Conservation (phyloP, 2,329 filamentous ascomycete species). For the Colletotrichum truncatum region DNA sequence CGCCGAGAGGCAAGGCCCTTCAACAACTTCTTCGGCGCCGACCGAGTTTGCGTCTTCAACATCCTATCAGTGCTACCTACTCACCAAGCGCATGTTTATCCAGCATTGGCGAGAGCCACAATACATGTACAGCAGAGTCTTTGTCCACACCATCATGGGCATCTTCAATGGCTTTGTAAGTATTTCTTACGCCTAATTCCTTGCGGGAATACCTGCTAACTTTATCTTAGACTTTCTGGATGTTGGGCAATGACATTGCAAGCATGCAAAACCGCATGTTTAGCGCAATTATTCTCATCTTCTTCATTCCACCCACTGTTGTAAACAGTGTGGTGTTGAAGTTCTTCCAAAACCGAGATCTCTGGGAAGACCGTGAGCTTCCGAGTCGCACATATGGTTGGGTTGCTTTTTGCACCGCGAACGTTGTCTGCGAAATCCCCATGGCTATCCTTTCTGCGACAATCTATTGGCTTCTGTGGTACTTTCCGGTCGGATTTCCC, state of each 20-base stretch:
- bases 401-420: conserved; percentile 79
- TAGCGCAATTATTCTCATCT: conserved; percentile 69
- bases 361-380: conserved; percentile 79
- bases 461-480: conserved; percentile 81
- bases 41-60: conserved; percentile 75
- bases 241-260: conserved; percentile 69
- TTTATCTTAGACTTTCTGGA: conserved; percentile 67
- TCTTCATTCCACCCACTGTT: conserved; percentile 74
- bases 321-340: conserved; percentile 81
- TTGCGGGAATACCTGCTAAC: background rate
- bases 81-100: conserved; percentile 76
- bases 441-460: conserved; percentile 70
- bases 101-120: conserved; percentile 81
- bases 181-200: background rate
- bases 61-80: conserved; percentile 67
- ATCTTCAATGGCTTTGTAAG: conserved; percentile 74
- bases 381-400: conserved; percentile 81
- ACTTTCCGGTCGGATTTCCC: conserved; percentile 78
- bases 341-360: conserved; percentile 76
- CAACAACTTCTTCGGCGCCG: conserved; percentile 33
- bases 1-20: conserved; percentile 41
- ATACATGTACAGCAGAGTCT: conserved; percentile 82
- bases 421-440: conserved; percentile 78
- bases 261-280: conserved; percentile 85
- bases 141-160: conserved; percentile 74